Evolutionary conservation across 352 stramenopile genomes (phyloP).

Genomic region (Globisporangium viniferum): DNA sequence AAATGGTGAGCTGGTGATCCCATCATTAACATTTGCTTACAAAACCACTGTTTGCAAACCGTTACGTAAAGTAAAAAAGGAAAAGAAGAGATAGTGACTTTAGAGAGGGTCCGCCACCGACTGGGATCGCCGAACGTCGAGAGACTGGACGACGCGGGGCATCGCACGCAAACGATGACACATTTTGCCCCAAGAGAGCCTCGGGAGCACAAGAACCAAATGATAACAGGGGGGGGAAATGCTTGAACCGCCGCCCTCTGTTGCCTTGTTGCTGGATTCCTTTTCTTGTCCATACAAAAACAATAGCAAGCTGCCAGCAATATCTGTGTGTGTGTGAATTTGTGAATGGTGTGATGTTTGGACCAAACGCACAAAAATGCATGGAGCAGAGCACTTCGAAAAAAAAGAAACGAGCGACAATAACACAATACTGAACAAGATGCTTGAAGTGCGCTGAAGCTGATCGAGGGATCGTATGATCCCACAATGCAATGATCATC

Average conservation of each 20-base stretch:
- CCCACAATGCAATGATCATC: neutral
- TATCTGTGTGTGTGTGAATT: neutral
- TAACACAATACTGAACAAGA: neutral
- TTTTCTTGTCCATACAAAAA: neutral
- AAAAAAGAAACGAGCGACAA: neutral
- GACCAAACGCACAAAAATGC: neutral
- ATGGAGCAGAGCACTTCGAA: neutral
- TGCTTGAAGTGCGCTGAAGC: neutral
- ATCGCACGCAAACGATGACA: slow-evolving; percentile 8
- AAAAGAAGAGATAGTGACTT: neutral
- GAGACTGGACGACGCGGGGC: neutral
- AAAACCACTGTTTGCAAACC: neutral
- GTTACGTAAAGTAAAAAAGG: neutral
- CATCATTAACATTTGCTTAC: too few relatives aligned
- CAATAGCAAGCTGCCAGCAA: neutral
- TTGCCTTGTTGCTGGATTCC: neutral
- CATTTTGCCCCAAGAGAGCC: neutral
- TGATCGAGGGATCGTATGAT: neutral
- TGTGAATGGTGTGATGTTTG: neutral
- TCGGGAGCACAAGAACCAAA: neutral
- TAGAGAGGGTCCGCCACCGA: neutral
- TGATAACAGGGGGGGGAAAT: neutral
- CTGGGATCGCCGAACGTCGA: slow-evolving; percentile 1
- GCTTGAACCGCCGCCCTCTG: neutral
- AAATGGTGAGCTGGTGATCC: neutral